A percentile compares a stretch with the other conserved stretches of the same genome.
phyloP scores from a whole-genome alignment of 1,284 basidiomycete genomes.

The Tilletia walkeri region DNA sequence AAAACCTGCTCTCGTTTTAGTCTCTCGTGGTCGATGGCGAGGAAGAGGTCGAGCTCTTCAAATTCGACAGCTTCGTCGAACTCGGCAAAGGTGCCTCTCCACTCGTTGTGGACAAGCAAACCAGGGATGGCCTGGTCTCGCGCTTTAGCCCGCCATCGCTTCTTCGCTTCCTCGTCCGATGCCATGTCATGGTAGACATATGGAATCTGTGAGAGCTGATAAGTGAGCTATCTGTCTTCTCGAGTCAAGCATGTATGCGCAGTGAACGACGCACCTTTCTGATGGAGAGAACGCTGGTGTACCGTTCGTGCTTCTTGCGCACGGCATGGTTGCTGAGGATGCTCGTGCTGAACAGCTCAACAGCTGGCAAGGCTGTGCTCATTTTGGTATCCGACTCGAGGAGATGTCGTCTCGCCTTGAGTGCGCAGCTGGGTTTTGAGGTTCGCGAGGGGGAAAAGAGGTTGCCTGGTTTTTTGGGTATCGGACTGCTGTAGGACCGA shows the following conservation, averaged over 20 bases:
- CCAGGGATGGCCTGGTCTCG: conserved; percentile 49
- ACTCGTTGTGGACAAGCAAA: conserved; percentile 53
- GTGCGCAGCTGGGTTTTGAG: too few species aligned
- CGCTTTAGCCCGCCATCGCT: conserved; percentile 51
- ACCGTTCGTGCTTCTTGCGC: conserved; percentile 51
- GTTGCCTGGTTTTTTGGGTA: too few species aligned
- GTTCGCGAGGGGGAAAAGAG: too few species aligned
- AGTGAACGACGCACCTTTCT: conserved; percentile 30
- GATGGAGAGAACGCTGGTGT: conserved; percentile 41
- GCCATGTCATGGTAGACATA: conserved; percentile 53
- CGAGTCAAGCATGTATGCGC: background rate
- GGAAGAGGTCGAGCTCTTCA: conserved; percentile 50
- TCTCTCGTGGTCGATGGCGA: conserved; percentile 32
- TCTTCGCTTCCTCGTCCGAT: conserved; percentile 51
- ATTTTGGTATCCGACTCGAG: too few species aligned
- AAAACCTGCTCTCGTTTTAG: conserved; percentile 19
- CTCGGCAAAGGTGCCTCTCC: conserved; percentile 53
- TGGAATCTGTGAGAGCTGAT: conserved; percentile 31
- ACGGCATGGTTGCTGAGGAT: conserved; percentile 53
- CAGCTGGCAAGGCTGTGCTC: conserved; percentile 21
- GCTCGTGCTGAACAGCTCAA: conserved; percentile 55
- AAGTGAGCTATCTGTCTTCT: background rate
- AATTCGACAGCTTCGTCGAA: conserved; percentile 55
- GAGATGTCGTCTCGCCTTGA: too few species aligned
- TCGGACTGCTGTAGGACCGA: too few species aligned